phyloP scores from a whole-genome alignment of 2,329 filamentous ascomycete species.

The Cladophialophora exuberans region DNA sequence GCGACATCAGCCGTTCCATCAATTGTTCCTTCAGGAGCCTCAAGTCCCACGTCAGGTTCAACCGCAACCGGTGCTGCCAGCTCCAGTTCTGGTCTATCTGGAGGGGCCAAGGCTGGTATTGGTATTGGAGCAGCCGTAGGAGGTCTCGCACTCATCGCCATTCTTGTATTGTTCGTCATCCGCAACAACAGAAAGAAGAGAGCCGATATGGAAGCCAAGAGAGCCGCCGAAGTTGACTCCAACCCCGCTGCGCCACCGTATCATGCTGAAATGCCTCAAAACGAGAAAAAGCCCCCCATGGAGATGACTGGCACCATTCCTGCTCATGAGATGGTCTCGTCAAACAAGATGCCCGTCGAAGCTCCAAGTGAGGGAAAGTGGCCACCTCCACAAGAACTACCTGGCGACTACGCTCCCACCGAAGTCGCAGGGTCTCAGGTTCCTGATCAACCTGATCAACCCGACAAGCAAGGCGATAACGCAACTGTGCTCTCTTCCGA shows the following conservation, averaged over 20 bases:
- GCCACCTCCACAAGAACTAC: constrained; percentile 18
- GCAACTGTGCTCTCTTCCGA: constrained; percentile 6
- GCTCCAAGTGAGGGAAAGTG: constrained; percentile 17
- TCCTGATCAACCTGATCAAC: too few species aligned
- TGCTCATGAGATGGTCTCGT: constrained; percentile 4
- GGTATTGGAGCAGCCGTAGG: constrained; percentile 15
- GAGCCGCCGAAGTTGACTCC: constrained; percentile 4
- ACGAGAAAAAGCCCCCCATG: constrained; percentile 14
- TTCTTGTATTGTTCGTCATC: constrained; percentile 18
- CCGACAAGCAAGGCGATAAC: not conserved
- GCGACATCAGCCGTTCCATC: constrained; percentile 16
- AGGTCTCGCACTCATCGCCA: constrained; percentile 5
- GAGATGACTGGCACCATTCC: constrained; percentile 1
- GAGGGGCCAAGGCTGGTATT: constrained; percentile 26
- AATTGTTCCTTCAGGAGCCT: constrained; percentile 1
- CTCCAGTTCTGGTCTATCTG: constrained; percentile 11
- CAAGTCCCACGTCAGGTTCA: not conserved
- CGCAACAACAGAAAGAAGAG: constrained; percentile 14
- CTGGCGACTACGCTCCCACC: constrained; percentile 3
- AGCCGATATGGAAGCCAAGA: constrained; percentile 2
- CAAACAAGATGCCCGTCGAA: constrained; percentile 16
- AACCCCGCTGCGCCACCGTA: constrained; percentile 12
- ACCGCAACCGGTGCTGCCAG: not conserved
- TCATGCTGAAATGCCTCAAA: constrained; percentile 11
- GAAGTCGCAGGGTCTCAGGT: constrained; percentile 2